Conservation (phyloP, 441 rosid species). For the Metrosideros polymorpha region DNA sequence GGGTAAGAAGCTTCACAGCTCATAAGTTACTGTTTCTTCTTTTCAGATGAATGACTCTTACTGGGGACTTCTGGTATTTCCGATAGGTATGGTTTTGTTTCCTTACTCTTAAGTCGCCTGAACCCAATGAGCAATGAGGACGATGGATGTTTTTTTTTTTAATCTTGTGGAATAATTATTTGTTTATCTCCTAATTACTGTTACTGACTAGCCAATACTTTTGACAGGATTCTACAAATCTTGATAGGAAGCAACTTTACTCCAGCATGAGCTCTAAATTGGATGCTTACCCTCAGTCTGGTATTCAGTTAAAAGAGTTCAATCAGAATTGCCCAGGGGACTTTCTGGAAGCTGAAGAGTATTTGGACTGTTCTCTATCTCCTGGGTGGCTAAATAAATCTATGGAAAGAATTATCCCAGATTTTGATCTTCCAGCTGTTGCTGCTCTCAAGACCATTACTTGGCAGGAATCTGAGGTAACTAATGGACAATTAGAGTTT, state of each 20-base stretch:
- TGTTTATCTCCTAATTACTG: background rate
- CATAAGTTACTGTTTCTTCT: background rate
- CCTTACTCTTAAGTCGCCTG: background rate
- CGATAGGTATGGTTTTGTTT: background rate
- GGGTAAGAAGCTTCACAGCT: slow-evolving; percentile 32
- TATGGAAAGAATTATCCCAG: background rate
- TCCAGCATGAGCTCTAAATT: background rate
- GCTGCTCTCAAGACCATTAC: background rate
- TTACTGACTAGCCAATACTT: background rate
- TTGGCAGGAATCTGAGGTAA: background rate
- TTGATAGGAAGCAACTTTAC: background rate
- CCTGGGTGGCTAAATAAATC: background rate
- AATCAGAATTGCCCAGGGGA: background rate
- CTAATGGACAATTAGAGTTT: background rate
- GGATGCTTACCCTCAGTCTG: background rate
- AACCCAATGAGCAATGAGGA: background rate
- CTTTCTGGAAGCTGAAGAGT: background rate
- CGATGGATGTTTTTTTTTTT: background rate
- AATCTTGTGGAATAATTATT: background rate
- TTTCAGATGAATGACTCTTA: background rate
- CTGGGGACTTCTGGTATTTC: slow-evolving; percentile 11
- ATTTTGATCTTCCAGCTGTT: background rate
- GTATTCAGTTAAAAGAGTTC: background rate
- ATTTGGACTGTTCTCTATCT: background rate
- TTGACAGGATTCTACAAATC: background rate